phyloP scores from a whole-genome alignment of 495 filamentous ascomycete genomes.

The Cladorrhinum samala region DNA sequence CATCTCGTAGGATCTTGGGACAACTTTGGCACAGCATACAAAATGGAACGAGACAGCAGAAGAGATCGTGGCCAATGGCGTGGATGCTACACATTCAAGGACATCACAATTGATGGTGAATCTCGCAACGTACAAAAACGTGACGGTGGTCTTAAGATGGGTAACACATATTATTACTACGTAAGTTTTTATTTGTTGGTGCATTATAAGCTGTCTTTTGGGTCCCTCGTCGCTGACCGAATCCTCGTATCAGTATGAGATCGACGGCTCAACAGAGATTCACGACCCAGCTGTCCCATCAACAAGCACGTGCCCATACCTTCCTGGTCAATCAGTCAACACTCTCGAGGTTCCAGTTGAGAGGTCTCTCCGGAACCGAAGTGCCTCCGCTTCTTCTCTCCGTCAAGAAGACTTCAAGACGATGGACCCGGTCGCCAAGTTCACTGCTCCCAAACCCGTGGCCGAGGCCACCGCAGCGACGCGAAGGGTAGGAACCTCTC shows the following conservation, averaged over 20 bases:
- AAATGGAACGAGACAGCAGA: slow-evolving; percentile 69
- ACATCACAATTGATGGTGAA: slow-evolving; percentile 78
- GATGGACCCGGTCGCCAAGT: slow-evolving; percentile 73
- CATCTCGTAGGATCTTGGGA: slow-evolving; percentile 89
- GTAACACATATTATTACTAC: slow-evolving; percentile 91
- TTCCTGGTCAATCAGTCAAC: slow-evolving; percentile 82
- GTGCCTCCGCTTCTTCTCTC: slow-evolving; percentile 46
- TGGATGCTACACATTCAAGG: slow-evolving; percentile 75
- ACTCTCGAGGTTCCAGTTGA: slow-evolving; percentile 73
- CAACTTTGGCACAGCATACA: slow-evolving; percentile 72
- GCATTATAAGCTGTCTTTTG: not conserved
- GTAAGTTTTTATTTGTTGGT: too few species aligned
- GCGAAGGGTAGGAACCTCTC: slow-evolving; percentile 50
- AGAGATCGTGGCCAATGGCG: slow-evolving; percentile 69
- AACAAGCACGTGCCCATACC: slow-evolving; percentile 75
- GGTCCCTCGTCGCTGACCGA: slow-evolving; percentile 15
- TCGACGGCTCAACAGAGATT: slow-evolving; percentile 68
- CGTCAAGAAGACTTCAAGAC: slow-evolving; percentile 55
- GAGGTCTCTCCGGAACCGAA: slow-evolving; percentile 45
- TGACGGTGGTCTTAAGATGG: slow-evolving; percentile 80
- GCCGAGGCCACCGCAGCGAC: slow-evolving; percentile 42
- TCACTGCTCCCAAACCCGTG: slow-evolving; percentile 59
- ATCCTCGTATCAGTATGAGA: slow-evolving; percentile 55
- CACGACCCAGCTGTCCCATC: slow-evolving; percentile 63
- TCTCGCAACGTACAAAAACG: slow-evolving; percentile 49